phyloP scores from a whole-genome alignment of 768 basidiomycete species.

The Coprinopsis marcescibilis region DNA sequence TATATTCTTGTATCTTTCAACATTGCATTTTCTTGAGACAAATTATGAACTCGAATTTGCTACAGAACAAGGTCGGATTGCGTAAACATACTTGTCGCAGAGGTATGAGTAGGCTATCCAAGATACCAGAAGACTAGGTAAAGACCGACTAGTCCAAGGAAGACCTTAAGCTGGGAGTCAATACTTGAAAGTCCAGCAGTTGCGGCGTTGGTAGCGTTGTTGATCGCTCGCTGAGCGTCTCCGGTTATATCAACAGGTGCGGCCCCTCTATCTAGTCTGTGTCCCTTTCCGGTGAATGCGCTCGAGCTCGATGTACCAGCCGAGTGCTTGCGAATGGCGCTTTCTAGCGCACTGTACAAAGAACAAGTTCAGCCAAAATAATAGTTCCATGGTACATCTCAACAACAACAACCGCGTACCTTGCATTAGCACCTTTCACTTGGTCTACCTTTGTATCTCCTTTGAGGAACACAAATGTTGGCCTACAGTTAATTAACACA shows the following conservation, averaged over 20 bases:
- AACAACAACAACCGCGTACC: constrained; percentile 41
- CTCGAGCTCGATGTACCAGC: constrained; percentile 22
- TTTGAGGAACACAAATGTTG: constrained; percentile 76
- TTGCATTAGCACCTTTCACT: constrained; percentile 69
- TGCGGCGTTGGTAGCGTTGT: constrained; percentile 31
- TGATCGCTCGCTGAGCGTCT: constrained; percentile 27
- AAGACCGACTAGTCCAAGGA: constrained; percentile 56
- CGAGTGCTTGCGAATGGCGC: constrained; percentile 49
- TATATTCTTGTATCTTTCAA: too few species aligned
- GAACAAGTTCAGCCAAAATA: not conserved
- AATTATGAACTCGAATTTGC: too few species aligned
- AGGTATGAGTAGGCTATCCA: constrained; percentile 27
- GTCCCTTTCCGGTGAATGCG: constrained; percentile 70
- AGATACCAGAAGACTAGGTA: constrained; percentile 59
- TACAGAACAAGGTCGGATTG: not conserved
- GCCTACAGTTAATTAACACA: constrained; percentile 41
- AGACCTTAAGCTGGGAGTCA: constrained; percentile 62
- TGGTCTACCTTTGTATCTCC: constrained; percentile 61
- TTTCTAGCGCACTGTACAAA: constrained; percentile 52
- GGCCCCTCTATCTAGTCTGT: constrained; percentile 57
- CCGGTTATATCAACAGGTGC: constrained; percentile 28
- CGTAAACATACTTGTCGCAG: constrained; percentile 1
- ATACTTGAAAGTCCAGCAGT: constrained; percentile 31
- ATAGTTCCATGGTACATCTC: not conserved
- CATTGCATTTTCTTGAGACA: too few species aligned